phyloP scores from a whole-genome alignment of 2,329 filamentous ascomycete species.

The Penicillium sp. region DNA sequence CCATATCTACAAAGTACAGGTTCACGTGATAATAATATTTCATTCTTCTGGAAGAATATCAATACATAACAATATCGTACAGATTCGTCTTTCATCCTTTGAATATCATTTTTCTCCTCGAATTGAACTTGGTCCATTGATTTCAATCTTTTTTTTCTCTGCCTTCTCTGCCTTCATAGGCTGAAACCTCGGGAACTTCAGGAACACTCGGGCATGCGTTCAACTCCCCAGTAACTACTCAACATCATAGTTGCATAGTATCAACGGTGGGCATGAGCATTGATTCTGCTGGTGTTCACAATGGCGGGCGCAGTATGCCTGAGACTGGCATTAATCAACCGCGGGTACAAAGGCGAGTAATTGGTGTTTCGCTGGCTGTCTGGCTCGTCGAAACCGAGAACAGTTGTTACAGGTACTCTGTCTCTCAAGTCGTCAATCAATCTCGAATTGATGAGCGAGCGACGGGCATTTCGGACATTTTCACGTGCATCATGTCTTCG shows the following conservation, averaged over 20 bases:
- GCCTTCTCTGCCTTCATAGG: background rate
- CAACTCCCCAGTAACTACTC: background rate
- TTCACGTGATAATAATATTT: background rate
- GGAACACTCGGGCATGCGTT: background rate
- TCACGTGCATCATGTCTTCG: background rate
- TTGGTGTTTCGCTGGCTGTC: background rate
- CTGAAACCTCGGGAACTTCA: background rate
- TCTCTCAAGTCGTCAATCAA: background rate
- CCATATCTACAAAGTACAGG: background rate
- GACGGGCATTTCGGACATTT: background rate
- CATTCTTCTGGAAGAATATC: background rate
- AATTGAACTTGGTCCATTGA: background rate
- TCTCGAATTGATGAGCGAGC: background rate
- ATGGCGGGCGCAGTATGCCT: background rate
- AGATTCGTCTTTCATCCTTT: background rate
- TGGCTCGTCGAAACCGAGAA: background rate
- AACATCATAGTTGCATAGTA: background rate
- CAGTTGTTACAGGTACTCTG: background rate
- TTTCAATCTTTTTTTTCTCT: background rate
- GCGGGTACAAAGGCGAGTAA: background rate
- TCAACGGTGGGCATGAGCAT: background rate
- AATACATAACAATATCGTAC: background rate
- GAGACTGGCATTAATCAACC: background rate
- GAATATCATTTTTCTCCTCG: background rate
- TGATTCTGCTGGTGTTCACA: conserved; percentile 2